Evolutionary conservation across 495 filamentous ascomycete genomes (phyloP), one percentile per base, ranked within the genome.

Genomic region (Oidiodendron maius): DNA sequence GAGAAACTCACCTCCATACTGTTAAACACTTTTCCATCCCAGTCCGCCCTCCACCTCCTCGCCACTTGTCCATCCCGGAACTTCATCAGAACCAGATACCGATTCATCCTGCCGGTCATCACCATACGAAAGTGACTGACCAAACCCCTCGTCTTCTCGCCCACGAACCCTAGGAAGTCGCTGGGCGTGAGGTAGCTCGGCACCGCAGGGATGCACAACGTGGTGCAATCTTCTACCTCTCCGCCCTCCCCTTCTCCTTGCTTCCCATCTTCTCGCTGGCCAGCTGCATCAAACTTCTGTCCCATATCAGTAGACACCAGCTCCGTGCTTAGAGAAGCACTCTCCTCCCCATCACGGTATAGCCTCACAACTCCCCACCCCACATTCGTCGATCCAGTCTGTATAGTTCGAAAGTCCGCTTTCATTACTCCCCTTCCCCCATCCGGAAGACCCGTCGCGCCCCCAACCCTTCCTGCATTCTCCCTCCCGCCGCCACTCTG

Each of bases 31-130:
- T 91, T 94, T 40, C 93, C 93, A 72, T 97, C 93, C 76, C 90
- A 96, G 56, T 87, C 83, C 52, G 72, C 82, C 57, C 88, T 81
- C 82, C 91, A 98, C 22, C 80, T 71, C 54, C 70, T 81, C 9
- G 93, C 93, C 52, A 78, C 80, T 58, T 74, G 76, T 36, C 76
- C 74, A 55, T 82, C 82, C 40, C 89, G 71, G 63, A 97, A 96
- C 69, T 95, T 97, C 85, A 98, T 91, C 48, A 98, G 72, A 39
- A 96, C 93, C 81, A 98, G 87, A 69, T 97, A 98, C 60, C 91
- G 80, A 64, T 91, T 96, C 58, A 85, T 80, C 44, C 85, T 72
- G 41, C 83, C 84, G 3, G 93, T 97, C 71, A 87, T 81, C 40
- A 98, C 86, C 84, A 98, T 94, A 34, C 93, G 75, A 59, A 96